Conservation (phyloP, 139 green algal genomes). For the Yamagishiella unicocca region DNA sequence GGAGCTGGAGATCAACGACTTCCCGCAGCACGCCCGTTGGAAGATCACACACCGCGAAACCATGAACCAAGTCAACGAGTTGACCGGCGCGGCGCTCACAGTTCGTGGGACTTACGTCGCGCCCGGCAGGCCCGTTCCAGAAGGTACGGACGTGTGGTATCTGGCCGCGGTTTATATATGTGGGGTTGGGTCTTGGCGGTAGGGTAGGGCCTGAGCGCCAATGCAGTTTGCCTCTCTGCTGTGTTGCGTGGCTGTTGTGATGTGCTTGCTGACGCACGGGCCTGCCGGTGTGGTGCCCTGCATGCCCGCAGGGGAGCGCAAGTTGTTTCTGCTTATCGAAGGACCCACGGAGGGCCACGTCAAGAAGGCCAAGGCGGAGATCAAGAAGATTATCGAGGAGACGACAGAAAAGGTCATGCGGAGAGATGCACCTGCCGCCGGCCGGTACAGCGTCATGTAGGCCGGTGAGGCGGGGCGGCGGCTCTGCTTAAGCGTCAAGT, state of each 20-base stretch:
- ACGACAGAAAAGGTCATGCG: constrained; percentile 89
- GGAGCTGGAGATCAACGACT: constrained; percentile 99
- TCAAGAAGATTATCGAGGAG: constrained; percentile 80
- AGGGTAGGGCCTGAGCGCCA: too few relatives aligned
- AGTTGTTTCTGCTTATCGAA: constrained; percentile 97
- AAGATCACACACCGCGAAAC: constrained; percentile 97
- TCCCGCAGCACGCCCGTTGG: constrained; percentile 96
- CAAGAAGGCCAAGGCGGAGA: constrained; percentile 83
- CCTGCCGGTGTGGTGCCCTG: not conserved
- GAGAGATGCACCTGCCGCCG: constrained; percentile 72
- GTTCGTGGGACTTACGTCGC: constrained; percentile 87
- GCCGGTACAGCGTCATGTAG: constrained; percentile 62
- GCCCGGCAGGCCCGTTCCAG: constrained; percentile 57
- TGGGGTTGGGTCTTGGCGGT: too few relatives aligned
- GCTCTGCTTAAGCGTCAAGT: too few relatives aligned
- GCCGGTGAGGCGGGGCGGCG: not conserved
- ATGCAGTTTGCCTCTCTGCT: too few relatives aligned
- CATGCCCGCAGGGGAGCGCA: constrained; percentile 87
- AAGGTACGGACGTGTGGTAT: constrained; percentile 42
- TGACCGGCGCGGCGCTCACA: constrained; percentile 90
- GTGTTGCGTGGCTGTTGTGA: too few relatives aligned
- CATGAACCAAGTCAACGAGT: constrained; percentile 87
- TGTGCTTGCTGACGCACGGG: too few relatives aligned
- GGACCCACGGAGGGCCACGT: constrained; percentile 79
- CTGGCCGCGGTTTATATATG: too few relatives aligned